Evolutionary conservation across 2,329 filamentous ascomycete species (phyloP).

Genomic region (Penicillium expansum): DNA sequence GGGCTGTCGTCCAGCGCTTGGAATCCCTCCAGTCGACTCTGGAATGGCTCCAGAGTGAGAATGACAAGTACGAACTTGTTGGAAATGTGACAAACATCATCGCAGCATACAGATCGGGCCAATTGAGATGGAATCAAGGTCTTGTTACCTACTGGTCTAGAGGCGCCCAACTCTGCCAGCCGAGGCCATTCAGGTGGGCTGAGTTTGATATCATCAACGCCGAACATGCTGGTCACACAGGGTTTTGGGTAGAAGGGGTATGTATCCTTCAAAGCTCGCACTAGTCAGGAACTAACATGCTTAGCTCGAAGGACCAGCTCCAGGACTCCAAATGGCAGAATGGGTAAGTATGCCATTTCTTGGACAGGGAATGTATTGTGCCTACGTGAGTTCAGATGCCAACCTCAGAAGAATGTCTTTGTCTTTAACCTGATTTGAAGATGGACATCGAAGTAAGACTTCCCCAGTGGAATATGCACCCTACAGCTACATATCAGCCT

Average conservation of each 20-base stretch:
- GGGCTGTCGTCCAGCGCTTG: background rate
- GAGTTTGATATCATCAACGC: background rate
- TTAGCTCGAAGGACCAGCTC: background rate
- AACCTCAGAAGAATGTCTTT: background rate
- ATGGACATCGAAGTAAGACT: background rate
- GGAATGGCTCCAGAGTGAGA: background rate
- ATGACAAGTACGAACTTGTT: background rate
- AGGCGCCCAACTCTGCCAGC: background rate
- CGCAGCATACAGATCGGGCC: background rate
- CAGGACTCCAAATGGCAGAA: background rate
- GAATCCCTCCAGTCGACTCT: background rate
- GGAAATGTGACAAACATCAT: background rate
- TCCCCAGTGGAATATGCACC: too few relatives aligned
- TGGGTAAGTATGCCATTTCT: background rate
- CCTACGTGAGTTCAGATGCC: background rate
- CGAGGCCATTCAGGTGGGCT: background rate
- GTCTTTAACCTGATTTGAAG: background rate
- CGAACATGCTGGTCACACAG: background rate
- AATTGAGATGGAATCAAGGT: background rate
- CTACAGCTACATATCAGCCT: too few relatives aligned
- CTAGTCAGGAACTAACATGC: background rate
- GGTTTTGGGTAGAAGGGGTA: slow-evolving; percentile 3
- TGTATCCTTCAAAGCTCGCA: background rate
- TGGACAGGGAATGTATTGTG: rapidly evolving
- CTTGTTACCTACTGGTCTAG: slow-evolving; percentile 9